phyloP scores from a whole-genome alignment of 2,329 filamentous ascomycete species.

The Aspergillus nomiae region DNA sequence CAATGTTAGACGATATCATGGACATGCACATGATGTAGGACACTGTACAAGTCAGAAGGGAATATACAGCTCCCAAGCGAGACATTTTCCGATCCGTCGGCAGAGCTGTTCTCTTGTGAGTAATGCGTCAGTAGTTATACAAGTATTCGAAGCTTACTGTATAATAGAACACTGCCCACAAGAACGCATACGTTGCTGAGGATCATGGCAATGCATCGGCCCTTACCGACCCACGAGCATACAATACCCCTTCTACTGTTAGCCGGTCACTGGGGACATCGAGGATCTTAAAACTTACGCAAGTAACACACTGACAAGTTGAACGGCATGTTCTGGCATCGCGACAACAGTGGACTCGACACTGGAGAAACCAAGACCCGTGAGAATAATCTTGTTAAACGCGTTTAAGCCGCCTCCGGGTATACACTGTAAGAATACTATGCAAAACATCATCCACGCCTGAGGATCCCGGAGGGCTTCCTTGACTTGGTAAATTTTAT shows the following conservation, averaged over 20 bases:
- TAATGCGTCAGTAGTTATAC: neutral
- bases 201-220: neutral
- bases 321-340: slow-evolving; percentile 2
- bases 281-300: neutral
- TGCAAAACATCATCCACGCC: neutral
- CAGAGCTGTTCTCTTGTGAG: neutral
- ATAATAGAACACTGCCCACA: neutral
- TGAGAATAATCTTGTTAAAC: slow-evolving; percentile 4
- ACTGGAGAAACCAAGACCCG: neutral
- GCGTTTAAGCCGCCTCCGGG: neutral
- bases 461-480: neutral
- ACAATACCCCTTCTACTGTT: neutral
- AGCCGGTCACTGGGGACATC: neutral
- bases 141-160: neutral
- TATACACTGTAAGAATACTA: slow-evolving; percentile 1
- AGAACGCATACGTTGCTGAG: neutral
- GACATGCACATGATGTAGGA: slow-evolving; percentile 6
- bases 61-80: neutral
- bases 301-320: neutral
- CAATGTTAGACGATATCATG: slow-evolving; percentile 2
- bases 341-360: neutral
- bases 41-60: neutral
- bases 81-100: neutral
- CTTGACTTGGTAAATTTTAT: neutral
- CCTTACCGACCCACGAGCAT: neutral